Evolutionary conservation across 305 asterid genomes (phyloP).

Genomic region (Fraxinus floribunda): DNA sequence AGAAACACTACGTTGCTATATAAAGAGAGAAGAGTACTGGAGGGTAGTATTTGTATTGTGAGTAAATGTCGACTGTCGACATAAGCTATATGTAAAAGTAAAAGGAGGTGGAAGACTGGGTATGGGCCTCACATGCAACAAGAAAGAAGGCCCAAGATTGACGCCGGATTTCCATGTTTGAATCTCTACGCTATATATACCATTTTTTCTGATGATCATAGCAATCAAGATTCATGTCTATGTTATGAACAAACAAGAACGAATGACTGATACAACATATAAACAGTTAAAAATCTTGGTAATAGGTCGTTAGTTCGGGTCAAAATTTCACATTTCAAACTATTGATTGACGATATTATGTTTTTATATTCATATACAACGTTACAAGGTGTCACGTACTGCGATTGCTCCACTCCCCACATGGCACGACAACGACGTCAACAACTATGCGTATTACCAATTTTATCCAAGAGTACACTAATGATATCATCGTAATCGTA

Average conservation of each 20-base stretch:
- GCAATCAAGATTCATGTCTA: not conserved
- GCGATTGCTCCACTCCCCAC: not conserved
- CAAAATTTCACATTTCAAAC: not conserved
- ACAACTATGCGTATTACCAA: not conserved
- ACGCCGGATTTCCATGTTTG: conserved; percentile 8
- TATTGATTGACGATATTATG: too few species aligned
- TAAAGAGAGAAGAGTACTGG: not conserved
- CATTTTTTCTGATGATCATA: not conserved
- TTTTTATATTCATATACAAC: not conserved
- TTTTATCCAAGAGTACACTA: not conserved
- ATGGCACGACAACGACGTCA: not conserved
- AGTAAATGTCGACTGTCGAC: not conserved
- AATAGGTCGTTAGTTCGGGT: not conserved
- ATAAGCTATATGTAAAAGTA: not conserved
- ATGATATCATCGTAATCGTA: not conserved
- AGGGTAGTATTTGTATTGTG: not conserved
- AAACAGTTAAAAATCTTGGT: not conserved
- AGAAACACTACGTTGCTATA: not conserved
- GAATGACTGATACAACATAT: not conserved
- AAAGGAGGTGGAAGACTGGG: not conserved
- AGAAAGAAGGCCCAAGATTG: not conserved
- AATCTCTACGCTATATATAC: not conserved
- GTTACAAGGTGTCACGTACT: not conserved
- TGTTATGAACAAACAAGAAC: not conserved
- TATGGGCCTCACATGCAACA: not conserved